These are phyloP conservation scores for Coniella lustricola DNA, from an alignment of 2,329 filamentous ascomycete species.

Conservation along the genomic window DNA sequence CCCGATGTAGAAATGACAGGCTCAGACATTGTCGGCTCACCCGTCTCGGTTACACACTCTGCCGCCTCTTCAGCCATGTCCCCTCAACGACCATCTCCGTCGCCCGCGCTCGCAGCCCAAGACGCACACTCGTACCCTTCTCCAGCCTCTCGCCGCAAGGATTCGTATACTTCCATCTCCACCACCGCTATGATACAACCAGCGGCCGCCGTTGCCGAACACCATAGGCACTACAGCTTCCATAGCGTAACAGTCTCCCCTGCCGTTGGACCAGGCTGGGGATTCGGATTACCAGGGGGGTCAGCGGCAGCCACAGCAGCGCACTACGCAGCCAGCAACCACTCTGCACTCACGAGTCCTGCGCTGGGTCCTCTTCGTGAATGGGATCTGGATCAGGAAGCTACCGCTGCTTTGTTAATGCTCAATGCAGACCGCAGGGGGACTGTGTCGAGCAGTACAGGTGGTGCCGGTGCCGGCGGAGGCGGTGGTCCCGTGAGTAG, in stretches of 20 bases:
- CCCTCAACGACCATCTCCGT: slow-evolving; percentile 44
- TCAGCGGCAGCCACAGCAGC: slow-evolving; percentile 24
- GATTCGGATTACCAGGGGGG: background rate
- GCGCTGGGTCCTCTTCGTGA: slow-evolving; percentile 41
- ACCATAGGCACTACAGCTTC: slow-evolving; percentile 37
- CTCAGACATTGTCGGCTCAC: slow-evolving; percentile 39
- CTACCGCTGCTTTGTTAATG: slow-evolving; percentile 82
- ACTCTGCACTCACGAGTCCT: slow-evolving; percentile 49
- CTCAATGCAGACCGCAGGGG: slow-evolving; percentile 69
- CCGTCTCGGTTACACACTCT: slow-evolving; percentile 32
- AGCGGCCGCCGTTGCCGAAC: background rate
- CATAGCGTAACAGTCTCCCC: slow-evolving; percentile 37
- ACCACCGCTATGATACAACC: slow-evolving; percentile 20
- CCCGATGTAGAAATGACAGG: slow-evolving; percentile 57
- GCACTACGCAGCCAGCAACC: slow-evolving; percentile 28
- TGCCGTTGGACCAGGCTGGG: slow-evolving; percentile 42
- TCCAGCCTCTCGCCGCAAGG: slow-evolving; percentile 32
- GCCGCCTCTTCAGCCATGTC: slow-evolving; percentile 21
- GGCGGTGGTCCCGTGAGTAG: slow-evolving; percentile 29
- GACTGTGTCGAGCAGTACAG: slow-evolving; percentile 19
- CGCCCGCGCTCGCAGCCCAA: slow-evolving; percentile 17
- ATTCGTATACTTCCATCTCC: slow-evolving; percentile 48
- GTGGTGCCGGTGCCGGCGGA: background rate
- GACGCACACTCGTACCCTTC: background rate
- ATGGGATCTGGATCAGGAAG: slow-evolving; percentile 63